Evolutionary conservation across 2,329 filamentous ascomycete species (phyloP), one percentile per base, ranked within the genome.

Genomic region (Chrysoporthe puriensis): DNA sequence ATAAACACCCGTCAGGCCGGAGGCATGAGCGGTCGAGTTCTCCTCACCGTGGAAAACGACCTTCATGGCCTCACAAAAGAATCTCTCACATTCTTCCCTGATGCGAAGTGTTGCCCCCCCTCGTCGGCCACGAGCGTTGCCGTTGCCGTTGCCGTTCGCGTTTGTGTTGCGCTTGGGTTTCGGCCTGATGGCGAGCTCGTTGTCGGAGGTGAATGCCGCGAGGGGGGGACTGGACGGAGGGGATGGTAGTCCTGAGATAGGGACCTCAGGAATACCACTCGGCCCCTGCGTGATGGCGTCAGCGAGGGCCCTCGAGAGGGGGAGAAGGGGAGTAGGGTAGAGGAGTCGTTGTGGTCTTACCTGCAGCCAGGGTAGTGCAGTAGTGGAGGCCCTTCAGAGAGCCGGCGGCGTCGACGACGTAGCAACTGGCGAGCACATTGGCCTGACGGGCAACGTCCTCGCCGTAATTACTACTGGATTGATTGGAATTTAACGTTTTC

Each of bases 11-110:
- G 91, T 89, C 87, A 91, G 90, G 88, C 91, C 88, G 88, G 92
- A 95, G 91, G 88, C 91, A 88, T 89, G 86, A 85, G 84, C 83
- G 80, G 82, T 87, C 86, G 84, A 81, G 83, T 89, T 90, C 91
- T 91, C 90, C 93, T 96, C 94, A 97, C 93, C 94, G 87, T 91
- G 92, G 89, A 97, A 97, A 85, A 92, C 91, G 85, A 90, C 85
- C 84, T 88, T 91, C 90, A 97, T 92, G 87, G 90, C 91, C 91
- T 95, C 93, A 85, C 94, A 97, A 89, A 97, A 97, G 91, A 97
- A 95, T 87, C 94, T 97, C 94, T 97, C 94, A 97, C 94, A 97
- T 93, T 97, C 94, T 94, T 91, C 94, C 92, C 91, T 94, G 87
- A 97, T 97, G 85, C 90, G 90, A 83, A 92, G 89, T 91, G 93